These are phyloP conservation scores for Pinus tabuliformis DNA, from an alignment of 75 land plant species.

Conservation along the genomic window DNA sequence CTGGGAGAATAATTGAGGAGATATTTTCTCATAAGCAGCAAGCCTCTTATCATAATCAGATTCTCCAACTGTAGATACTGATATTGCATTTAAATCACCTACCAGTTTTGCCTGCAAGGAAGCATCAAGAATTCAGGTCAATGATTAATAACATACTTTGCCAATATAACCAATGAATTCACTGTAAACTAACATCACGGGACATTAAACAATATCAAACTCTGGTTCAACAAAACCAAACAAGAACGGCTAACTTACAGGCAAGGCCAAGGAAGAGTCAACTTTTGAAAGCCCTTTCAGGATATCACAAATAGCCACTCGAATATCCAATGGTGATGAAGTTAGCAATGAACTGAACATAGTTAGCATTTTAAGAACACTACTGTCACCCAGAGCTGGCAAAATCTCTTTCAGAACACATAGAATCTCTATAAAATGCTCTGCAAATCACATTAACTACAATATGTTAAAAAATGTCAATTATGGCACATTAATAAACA, in stretches of 20 bases:
- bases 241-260: constrained; percentile 19
- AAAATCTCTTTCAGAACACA: constrained; percentile 49
- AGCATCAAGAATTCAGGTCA: no score
- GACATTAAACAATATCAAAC: no score
- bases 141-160: no score
- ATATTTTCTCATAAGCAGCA: no score
- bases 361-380: constrained; percentile 33
- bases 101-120: no score
- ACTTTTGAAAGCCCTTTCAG: constrained; percentile 43
- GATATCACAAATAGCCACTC: constrained; percentile 64
- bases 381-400: constrained; percentile 35
- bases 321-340: constrained; percentile 33
- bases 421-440: constrained; percentile 43
- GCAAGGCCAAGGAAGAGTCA: constrained; percentile 39
- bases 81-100: no score
- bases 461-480: constrained; percentile 3
- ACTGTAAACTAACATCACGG: no score
- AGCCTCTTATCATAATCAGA: no score
- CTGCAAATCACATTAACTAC: constrained; percentile 29
- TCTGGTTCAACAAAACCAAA: neutral
- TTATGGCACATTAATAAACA: neutral
- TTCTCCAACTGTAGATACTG: no score
- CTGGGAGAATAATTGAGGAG: no score
- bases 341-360: constrained; percentile 55
- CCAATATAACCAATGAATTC: no score